These are phyloP conservation scores for Ophiostoma quercus DNA, from an alignment of 2,329 filamentous ascomycete genomes.

Conservation along the genomic window DNA sequence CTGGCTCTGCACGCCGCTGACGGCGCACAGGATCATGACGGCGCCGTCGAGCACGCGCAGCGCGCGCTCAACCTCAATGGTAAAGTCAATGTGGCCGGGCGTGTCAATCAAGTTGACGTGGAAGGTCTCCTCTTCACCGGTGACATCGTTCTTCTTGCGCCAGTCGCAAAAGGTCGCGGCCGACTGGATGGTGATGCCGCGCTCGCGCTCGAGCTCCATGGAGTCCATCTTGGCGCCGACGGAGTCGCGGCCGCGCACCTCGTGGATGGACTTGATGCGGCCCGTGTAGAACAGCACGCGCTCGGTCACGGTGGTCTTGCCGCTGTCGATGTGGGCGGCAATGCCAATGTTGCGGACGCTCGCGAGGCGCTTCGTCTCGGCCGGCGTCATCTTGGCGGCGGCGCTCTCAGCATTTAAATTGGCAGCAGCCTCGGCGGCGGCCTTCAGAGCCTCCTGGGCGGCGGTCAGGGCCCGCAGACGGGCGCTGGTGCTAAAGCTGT, in stretches of 20 bases:
- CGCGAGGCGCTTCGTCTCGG: conserved; percentile 71
- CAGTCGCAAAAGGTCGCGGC: conserved; percentile 97
- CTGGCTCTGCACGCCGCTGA: conserved; percentile 94
- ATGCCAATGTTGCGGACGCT: conserved; percentile 96
- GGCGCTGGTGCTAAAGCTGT: conserved; percentile 39
- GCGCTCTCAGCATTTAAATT: conserved; percentile 55
- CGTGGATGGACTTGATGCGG: conserved; percentile 93
- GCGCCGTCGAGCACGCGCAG: conserved; percentile 92
- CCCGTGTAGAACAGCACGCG: conserved; percentile 97
- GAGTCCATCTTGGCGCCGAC: conserved; percentile 99
- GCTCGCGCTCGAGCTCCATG: conserved; percentile 97
- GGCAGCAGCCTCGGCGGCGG: conserved; percentile 48
- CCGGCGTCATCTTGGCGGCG: conserved; percentile 72
- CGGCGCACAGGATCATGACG: conserved; percentile 96
- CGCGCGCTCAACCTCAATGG: conserved; percentile 95
- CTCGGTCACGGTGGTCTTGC: conserved; percentile 95
- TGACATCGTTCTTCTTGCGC: conserved; percentile 65
- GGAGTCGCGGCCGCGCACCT: conserved; percentile 89
- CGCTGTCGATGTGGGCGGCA: conserved; percentile 98
- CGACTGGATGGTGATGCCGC: conserved; percentile 98
- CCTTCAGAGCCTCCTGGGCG: conserved; percentile 44
- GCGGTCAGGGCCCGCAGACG: conserved; percentile 35
- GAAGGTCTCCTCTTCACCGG: conserved; percentile 82
- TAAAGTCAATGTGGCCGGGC: conserved; percentile 97
- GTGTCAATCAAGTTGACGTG: conserved; percentile 99